These are phyloP conservation scores for Psidium guajava DNA, from an alignment of 345 rosid species.

Conservation along the genomic window DNA sequence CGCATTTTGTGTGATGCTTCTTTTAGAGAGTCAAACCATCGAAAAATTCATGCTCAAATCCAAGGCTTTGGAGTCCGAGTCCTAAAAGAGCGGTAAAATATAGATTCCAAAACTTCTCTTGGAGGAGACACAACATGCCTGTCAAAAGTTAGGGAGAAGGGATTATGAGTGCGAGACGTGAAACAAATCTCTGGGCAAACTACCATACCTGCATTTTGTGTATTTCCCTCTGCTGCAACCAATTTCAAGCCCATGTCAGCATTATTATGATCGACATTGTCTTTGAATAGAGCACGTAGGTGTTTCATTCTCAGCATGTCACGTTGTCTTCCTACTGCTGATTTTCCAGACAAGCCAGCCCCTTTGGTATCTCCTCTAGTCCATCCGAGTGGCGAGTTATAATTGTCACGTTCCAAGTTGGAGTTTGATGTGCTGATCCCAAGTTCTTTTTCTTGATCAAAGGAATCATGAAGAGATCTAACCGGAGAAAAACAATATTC, in stretches of 20 bases:
- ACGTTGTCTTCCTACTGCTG: neutral
- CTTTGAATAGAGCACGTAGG: neutral
- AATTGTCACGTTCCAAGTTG: neutral
- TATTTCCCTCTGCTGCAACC: neutral
- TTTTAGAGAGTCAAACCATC: slow-evolving; percentile 35
- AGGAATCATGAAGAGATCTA: neutral
- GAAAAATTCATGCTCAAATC: slow-evolving; percentile 59
- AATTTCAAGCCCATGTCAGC: neutral
- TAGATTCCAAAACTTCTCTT: slow-evolving; percentile 9
- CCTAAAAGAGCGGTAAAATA: slow-evolving; percentile 39
- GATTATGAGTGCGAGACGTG: neutral
- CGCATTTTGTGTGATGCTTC: neutral
- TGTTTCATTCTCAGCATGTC: neutral
- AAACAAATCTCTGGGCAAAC: slow-evolving; percentile 24
- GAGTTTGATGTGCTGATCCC: neutral
- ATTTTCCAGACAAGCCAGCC: neutral
- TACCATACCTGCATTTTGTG: neutral
- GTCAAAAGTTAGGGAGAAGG: neutral
- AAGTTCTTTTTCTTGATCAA: neutral
- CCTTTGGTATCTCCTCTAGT: neutral
- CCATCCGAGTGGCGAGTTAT: neutral
- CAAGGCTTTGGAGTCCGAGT: slow-evolving; percentile 44
- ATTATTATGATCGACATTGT: neutral
- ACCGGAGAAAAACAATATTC: neutral
- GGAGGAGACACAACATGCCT: neutral